A percentile compares a stretch with the other conserved stretches of the same genome.
Evolutionary conservation across 257 asterid genomes (phyloP).

Genomic region (Capsicum chinense): DNA sequence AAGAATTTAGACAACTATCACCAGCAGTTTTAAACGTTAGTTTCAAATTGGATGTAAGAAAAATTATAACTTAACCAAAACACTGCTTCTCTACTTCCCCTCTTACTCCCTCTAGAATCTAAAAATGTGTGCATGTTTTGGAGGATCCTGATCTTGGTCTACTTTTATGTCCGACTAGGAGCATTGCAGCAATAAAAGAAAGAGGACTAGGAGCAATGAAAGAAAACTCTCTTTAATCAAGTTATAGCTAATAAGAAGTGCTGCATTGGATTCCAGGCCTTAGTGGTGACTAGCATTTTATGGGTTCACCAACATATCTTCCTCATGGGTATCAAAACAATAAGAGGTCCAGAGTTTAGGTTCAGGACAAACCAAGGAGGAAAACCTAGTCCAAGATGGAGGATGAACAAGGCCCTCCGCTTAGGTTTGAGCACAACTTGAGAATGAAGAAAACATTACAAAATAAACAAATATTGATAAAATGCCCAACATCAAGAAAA

Average conservation of each 20-base stretch:
- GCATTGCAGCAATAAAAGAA: neutral
- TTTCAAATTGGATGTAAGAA: neutral
- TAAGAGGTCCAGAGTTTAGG: neutral
- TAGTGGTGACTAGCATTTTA: neutral
- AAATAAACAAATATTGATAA: neutral
- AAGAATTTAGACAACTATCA: neutral
- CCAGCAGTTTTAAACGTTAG: neutral
- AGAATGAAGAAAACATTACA: neutral
- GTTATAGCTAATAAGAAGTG: neutral
- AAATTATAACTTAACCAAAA: neutral
- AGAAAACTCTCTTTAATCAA: neutral
- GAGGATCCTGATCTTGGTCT: neutral
- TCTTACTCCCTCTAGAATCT: neutral
- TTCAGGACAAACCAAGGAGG: neutral
- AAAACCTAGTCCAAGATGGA: neutral
- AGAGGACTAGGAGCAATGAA: neutral
- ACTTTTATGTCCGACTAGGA: neutral
- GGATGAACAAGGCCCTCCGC: neutral
- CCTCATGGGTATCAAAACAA: neutral
- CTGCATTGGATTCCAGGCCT: neutral
- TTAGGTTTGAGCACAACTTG: neutral
- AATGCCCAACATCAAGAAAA: neutral
- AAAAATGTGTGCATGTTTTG: neutral
- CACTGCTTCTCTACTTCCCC: conserved; percentile 12
- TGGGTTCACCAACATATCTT: neutral